phyloP scores from a whole-genome alignment of 495 filamentous ascomycete species.

The Hypomontagnella monticulosa region DNA sequence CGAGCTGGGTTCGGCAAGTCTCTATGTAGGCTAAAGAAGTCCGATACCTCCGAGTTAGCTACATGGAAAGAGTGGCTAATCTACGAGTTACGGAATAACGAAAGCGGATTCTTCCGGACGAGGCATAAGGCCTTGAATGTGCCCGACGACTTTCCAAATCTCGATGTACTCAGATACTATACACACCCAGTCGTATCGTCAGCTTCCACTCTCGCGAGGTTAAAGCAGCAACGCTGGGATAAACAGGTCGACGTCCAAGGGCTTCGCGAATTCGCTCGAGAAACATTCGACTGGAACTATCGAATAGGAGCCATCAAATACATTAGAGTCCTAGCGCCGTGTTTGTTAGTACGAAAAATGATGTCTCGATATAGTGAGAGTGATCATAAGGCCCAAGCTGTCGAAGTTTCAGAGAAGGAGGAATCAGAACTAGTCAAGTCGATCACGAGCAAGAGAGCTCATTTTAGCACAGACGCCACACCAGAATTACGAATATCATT shows the following conservation, averaged over 20 bases:
- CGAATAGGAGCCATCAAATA: slow-evolving; percentile 83
- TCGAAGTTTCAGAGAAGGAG: slow-evolving; percentile 53
- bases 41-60: slow-evolving; percentile 62
- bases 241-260: slow-evolving; percentile 70
- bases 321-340: slow-evolving; percentile 81
- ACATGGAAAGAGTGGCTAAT: slow-evolving; percentile 80
- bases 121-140: slow-evolving; percentile 78
- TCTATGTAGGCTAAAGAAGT: slow-evolving; percentile 67
- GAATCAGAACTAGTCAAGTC: slow-evolving; percentile 64
- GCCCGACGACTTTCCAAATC: slow-evolving; percentile 83
- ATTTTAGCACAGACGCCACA: slow-evolving; percentile 76
- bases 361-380: slow-evolving; percentile 49
- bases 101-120: slow-evolving; percentile 79
- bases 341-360: slow-evolving; percentile 74
- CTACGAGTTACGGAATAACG: slow-evolving; percentile 83
- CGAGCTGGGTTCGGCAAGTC: slow-evolving; percentile 85
- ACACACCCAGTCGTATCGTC: slow-evolving; percentile 82
- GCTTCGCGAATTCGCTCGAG: slow-evolving; percentile 75
- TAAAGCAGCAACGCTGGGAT: slow-evolving; percentile 71
- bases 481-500: slow-evolving; percentile 82
- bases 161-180: slow-evolving; percentile 83
- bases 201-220: slow-evolving; percentile 62
- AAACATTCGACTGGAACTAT: slow-evolving; percentile 88
- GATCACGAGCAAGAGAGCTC: slow-evolving; percentile 72
- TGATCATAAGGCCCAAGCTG: slow-evolving; percentile 39